Base-by-base conservation (phyloP, 208 protist genomes). In the Leishmania tropica region DNA sequence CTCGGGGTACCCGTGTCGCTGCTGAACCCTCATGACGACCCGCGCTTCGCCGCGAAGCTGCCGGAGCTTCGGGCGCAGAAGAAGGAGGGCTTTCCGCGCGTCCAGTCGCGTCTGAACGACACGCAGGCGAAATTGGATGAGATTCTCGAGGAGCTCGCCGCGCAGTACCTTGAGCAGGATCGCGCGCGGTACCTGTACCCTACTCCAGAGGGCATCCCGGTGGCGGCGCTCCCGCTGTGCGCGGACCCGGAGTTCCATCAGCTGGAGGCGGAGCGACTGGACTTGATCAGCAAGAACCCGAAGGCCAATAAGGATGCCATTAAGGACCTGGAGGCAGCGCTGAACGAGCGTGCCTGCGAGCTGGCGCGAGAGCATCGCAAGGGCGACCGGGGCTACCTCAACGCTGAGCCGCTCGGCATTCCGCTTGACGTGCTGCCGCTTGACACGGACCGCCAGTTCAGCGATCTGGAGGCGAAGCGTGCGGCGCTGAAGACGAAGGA, bases 351-450 rank as follows among this genome's bases (percentile, higher is more conserved):
- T 67, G 91, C 88, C 19, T 79, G 89, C 35, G 86, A 90, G 75
- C 74, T 95, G n/a, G 92, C 89, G 6, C 40, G 65, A 17, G 87
- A 90, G 47, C 71, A 86, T 24, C 85, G 88, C 65, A 64, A 71
- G 62, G 75, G 80, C 65, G 91, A 94, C 78, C 92, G 92, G 73
- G 90, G 67, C 47, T 96, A 91, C 80, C 88, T 97, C n/a, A 83
- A 91, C 65, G 82, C 83, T 37, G 90, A 96, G 45, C 93, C 91
- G 40, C 85, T 93, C 51, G 94, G 94, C 48, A 76, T 97, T 64
- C 89, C 90, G 35, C 65, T 96, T 11, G 81, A 70, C 28, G 89
- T 85, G 42, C 82, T 96, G 42, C 86, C 85, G 64, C 91, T 96
- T 17, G 90, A 96, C 83, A 88, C 85, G 17, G 91, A 96, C 79